Conservation (phyloP, 2,329 filamentous ascomycete genomes). For the Diaporthe citrichinensis region DNA sequence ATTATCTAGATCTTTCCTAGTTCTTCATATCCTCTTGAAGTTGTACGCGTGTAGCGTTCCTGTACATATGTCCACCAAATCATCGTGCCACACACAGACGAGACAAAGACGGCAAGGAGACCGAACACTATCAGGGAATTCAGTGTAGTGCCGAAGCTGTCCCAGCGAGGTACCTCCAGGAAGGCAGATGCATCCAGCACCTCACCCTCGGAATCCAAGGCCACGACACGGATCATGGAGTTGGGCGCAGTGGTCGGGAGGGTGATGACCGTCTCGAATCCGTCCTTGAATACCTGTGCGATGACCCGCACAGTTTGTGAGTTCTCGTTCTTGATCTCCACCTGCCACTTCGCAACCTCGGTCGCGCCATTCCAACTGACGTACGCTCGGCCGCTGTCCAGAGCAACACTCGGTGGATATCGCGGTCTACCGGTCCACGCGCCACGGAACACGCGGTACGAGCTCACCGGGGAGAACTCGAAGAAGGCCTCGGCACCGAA, state of each 20-base stretch:
- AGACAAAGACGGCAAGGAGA: constrained; percentile 14
- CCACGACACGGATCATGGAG: constrained; percentile 35
- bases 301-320: constrained; percentile 32
- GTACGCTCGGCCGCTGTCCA: constrained; percentile 38
- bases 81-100: constrained; percentile 30
- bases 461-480: constrained; percentile 42
- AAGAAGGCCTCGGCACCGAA: constrained; percentile 42
- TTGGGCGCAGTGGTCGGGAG: constrained; percentile 35
- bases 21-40: neutral
- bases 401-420: constrained; percentile 35
- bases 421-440: constrained; percentile 40
- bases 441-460: constrained; percentile 43
- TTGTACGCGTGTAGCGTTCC: neutral
- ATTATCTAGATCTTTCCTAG: constrained; percentile 10
- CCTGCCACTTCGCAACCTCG: constrained; percentile 41
- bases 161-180: constrained; percentile 34
- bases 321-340: constrained; percentile 39
- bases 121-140: constrained; percentile 30
- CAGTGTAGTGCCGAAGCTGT: constrained; percentile 27
- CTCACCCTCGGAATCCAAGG: constrained; percentile 31
- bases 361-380: constrained; percentile 45
- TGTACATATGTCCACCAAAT: constrained; percentile 38
- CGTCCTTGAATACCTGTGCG: constrained; percentile 38
- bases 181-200: constrained; percentile 35
- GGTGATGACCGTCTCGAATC: constrained; percentile 42